These are phyloP conservation scores for Hanseniaspora occidentalis DNA, from an alignment of 805 yeast species.

Conservation along the genomic window DNA sequence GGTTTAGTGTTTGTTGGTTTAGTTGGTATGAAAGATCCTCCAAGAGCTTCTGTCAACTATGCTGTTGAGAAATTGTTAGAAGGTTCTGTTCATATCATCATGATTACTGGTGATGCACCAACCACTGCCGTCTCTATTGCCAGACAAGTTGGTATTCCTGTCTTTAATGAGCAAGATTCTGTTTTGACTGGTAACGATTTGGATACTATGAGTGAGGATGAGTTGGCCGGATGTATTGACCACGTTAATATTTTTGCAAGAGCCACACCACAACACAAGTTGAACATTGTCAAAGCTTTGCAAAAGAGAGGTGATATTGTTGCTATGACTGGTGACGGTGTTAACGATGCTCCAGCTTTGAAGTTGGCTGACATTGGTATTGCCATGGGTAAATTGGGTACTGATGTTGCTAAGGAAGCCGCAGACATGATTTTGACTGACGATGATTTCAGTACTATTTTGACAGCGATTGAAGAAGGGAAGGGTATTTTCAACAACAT, in stretches of 20 bases:
- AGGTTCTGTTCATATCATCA: slow-evolving; percentile 95
- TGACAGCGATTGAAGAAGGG: slow-evolving; percentile 92
- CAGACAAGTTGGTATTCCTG: slow-evolving; percentile 78
- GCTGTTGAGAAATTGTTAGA: slow-evolving; percentile 66
- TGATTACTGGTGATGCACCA: slow-evolving; percentile 95
- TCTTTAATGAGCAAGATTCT: slow-evolving; percentile 42
- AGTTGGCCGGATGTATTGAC: slow-evolving; percentile 62
- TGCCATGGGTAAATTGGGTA: slow-evolving; percentile 87
- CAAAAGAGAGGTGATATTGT: slow-evolving; percentile 89
- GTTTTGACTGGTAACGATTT: slow-evolving; percentile 79
- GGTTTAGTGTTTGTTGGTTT: slow-evolving; percentile 73
- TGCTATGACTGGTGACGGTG: slow-evolving; percentile 99
- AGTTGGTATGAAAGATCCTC: slow-evolving; percentile 96
- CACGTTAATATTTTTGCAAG: slow-evolving; percentile 86
- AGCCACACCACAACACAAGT: slow-evolving; percentile 90
- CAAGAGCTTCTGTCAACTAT: slow-evolving; percentile 71
- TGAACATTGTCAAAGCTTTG: slow-evolving; percentile 77
- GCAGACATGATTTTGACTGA: slow-evolving; percentile 96
- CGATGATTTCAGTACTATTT: slow-evolving; percentile 90
- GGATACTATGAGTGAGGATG: slow-evolving; percentile 60
- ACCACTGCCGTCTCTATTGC: slow-evolving; percentile 81
- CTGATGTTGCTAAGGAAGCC: slow-evolving; percentile 97
- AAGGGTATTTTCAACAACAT: slow-evolving; percentile 94
- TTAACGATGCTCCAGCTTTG: slow-evolving; percentile 96
- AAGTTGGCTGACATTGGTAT: slow-evolving; percentile 94